Evolutionary conservation across 805 yeast species (phyloP), one percentile per base, ranked within the genome.

Genomic region (Yarrowia porcina): DNA sequence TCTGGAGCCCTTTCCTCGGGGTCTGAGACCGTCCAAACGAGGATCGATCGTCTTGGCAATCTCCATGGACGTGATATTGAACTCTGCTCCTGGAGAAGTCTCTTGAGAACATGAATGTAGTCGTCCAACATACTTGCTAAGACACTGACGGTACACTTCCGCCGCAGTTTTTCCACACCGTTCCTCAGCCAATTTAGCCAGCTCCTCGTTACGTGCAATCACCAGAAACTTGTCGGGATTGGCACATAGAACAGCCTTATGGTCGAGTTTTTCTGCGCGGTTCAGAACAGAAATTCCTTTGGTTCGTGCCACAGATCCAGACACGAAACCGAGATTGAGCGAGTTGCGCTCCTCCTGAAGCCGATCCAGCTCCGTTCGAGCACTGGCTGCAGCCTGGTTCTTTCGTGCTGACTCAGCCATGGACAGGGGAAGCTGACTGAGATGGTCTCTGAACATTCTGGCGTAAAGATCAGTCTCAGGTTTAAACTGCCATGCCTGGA

Each of bases 91-190:
- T 18, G 72, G 60, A 4, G 70, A 70, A 12, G 64, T 64, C 12
- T 70, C 67, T 32, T 75, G 74, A 3, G 65, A 44, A 52, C 78
- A 75, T 10, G 72, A 65, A 32, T 69, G 68, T 3, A 81, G 54
- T 75, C 76, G 66, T 76, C 65, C 79, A 71, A 90, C 97, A 18
- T 88, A 77, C 39, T 80, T 70, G 17, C 73, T 67, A 64, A 94
- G 79, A 3, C 86, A 83, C 11, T 79, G 72, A 49, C 78, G 77
- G 71, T 89, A 93, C 11, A 94, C 79, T 45, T 78, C 73, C 0
- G 94, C 79, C 0, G 96, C 79, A 2, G 88, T 73, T 7, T 79
- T 74, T 2, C 98, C 98, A 32, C 91, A 74, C 61, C 90, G 80
- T 49, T 87, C 86, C 30, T 80, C 77, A 13, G 87, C 88, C 56